Percentiles rank a stretch among this genome's conserved stretches.
Evolutionary conservation across 257 asterid species (phyloP).

Genomic region (Nicotiana noctiflora): DNA sequence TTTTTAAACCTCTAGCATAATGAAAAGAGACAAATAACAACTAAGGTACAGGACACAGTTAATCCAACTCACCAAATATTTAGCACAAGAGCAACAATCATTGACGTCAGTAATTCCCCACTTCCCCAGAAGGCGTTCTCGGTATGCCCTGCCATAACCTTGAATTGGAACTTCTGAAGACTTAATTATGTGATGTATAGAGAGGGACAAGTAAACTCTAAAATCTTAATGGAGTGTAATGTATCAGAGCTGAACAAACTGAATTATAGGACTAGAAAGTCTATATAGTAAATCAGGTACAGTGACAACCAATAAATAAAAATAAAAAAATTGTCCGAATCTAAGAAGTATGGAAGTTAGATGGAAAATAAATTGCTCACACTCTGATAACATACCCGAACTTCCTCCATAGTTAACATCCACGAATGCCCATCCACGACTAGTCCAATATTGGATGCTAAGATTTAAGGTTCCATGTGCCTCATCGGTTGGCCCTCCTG

Average conservation of each 20-base stretch:
- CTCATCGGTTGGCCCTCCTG: slow-evolving; percentile 97
- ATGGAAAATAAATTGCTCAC: not conserved
- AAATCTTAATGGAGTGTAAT: not conserved
- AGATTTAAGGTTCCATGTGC: slow-evolving; percentile 75
- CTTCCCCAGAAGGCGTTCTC: slow-evolving; percentile 71
- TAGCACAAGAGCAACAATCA: slow-evolving; percentile 96
- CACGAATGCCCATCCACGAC: slow-evolving; percentile 98
- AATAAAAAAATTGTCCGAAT: not conserved
- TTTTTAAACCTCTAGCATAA: no score
- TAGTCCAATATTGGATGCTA: slow-evolving; percentile 86
- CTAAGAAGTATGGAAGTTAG: not conserved
- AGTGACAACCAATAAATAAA: not conserved
- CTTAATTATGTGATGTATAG: not conserved
- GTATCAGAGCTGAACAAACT: not conserved
- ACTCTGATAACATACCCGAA: slow-evolving; percentile 45
- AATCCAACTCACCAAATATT: slow-evolving; percentile 50
- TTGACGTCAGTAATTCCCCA: slow-evolving; percentile 93
- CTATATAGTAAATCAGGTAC: not conserved
- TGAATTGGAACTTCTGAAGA: slow-evolving; percentile 9
- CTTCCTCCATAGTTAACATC: slow-evolving; percentile 99
- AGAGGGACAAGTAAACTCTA: not conserved
- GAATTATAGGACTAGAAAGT: not conserved
- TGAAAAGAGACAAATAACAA: not conserved
- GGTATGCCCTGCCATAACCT: slow-evolving; percentile 93
- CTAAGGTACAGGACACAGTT: not conserved